phyloP scores from a whole-genome alignment of 2,329 filamentous ascomycete species.

The Fusarium sp. region DNA sequence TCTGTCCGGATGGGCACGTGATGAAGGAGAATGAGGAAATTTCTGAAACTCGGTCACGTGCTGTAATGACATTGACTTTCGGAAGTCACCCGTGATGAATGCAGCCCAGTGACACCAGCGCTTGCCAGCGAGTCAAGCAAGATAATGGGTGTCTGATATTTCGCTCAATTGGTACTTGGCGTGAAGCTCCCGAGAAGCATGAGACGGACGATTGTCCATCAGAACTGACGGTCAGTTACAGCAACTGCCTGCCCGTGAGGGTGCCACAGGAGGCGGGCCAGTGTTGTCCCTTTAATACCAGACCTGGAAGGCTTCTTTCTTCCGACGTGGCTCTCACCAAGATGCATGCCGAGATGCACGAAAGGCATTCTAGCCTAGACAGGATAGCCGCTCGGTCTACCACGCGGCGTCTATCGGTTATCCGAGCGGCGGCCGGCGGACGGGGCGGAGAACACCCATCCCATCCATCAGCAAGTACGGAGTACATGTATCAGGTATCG shows the following conservation, averaged over 20 bases:
- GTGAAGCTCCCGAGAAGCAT: neutral
- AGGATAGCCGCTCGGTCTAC: slow-evolving; percentile 33
- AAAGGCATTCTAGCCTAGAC: slow-evolving; percentile 30
- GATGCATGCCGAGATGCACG: slow-evolving; percentile 23
- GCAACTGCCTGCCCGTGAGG: neutral
- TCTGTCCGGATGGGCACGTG: slow-evolving; percentile 16
- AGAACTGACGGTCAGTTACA: neutral
- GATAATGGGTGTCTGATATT: neutral
- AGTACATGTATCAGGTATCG: neutral
- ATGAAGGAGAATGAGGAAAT: neutral
- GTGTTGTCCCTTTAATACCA: slow-evolving; percentile 17
- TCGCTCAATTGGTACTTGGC: neutral
- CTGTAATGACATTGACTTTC: neutral
- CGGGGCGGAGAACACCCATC: neutral
- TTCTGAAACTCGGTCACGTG: slow-evolving; percentile 10
- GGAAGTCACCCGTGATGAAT: neutral
- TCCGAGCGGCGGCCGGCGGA: slow-evolving; percentile 25
- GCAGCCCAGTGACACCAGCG: neutral
- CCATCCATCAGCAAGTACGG: neutral
- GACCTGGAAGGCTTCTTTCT: neutral
- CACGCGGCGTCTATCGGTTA: slow-evolving; percentile 31
- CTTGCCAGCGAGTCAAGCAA: neutral
- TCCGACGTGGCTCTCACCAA: slow-evolving; percentile 7
- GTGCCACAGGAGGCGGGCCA: neutral
- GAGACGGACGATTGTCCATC: neutral